phyloP scores from a whole-genome alignment of 108 stramenopile species.

The Fragilariopsis cylindrus region DNA sequence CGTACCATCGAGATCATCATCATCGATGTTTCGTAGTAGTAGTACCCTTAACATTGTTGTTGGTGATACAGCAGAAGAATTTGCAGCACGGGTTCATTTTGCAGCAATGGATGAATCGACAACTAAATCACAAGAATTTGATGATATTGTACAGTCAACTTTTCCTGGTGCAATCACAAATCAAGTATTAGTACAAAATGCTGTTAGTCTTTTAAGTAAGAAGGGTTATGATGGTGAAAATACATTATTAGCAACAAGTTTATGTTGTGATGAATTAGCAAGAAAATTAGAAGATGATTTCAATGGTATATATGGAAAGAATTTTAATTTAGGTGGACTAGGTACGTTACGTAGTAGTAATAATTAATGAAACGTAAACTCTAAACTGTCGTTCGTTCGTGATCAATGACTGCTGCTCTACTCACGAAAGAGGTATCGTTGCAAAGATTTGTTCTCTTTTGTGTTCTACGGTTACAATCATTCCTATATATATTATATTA shows the following conservation, averaged over 20 bases:
- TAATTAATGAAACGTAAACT: too few relatives aligned
- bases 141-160: neutral
- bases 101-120: constrained; percentile 1
- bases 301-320: constrained; percentile 37
- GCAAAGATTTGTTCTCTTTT: too few relatives aligned
- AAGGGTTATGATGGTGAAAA: constrained; percentile 40
- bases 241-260: constrained; percentile 51
- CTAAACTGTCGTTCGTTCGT: too few relatives aligned
- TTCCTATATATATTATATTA: too few relatives aligned
- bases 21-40: too few relatives aligned
- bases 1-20: too few relatives aligned
- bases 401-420: too few relatives aligned
- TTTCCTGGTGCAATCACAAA: constrained; percentile 55
- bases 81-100: constrained; percentile 3
- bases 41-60: constrained; percentile 4
- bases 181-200: constrained; percentile 33
- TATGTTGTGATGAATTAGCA: constrained; percentile 54
- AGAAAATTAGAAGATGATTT: constrained; percentile 48
- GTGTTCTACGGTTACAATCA: too few relatives aligned
- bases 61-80: constrained; percentile 14
- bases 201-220: constrained; percentile 18
- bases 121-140: neutral
- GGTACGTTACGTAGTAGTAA: too few relatives aligned
- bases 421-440: too few relatives aligned
- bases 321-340: constrained; percentile 51